Evolutionary conservation across 1,284 basidiomycete genomes (phyloP).

Genomic region (Trametes sp.): DNA sequence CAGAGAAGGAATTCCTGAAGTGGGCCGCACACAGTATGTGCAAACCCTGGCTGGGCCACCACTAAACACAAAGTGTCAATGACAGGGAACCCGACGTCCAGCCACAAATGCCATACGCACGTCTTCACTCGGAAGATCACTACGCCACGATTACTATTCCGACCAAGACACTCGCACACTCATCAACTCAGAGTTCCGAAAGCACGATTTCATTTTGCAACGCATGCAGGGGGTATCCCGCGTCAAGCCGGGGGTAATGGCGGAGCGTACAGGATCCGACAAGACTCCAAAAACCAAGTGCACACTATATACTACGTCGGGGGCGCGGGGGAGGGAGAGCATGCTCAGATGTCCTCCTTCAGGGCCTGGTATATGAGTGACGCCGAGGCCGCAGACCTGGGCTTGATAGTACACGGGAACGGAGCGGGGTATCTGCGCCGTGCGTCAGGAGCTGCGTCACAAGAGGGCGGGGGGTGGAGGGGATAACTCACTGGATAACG

Average conservation of each 20-base stretch:
- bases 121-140: too few species aligned
- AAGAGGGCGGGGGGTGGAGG: background rate
- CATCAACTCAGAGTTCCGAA: background rate
- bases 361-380: constrained; percentile 14
- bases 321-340: background rate
- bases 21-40: too few species aligned
- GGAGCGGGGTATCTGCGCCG: constrained; percentile 19
- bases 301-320: background rate
- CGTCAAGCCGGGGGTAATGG: background rate
- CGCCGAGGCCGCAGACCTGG: constrained; percentile 17
- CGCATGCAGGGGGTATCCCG: constrained; percentile 3
- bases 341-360: constrained; percentile 9
- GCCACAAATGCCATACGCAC: too few species aligned
- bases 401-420: constrained; percentile 22
- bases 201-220: background rate
- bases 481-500: constrained; percentile 13
- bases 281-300: background rate
- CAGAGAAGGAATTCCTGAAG: too few species aligned
- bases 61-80: too few species aligned
- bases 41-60: too few species aligned
- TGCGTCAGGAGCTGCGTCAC: background rate
- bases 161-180: background rate
- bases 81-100: too few species aligned
- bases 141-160: background rate
- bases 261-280: constrained; percentile 3